Conservation (phyloP, 345 rosid genomes). For the Euphorbia pulcherrima region DNA sequence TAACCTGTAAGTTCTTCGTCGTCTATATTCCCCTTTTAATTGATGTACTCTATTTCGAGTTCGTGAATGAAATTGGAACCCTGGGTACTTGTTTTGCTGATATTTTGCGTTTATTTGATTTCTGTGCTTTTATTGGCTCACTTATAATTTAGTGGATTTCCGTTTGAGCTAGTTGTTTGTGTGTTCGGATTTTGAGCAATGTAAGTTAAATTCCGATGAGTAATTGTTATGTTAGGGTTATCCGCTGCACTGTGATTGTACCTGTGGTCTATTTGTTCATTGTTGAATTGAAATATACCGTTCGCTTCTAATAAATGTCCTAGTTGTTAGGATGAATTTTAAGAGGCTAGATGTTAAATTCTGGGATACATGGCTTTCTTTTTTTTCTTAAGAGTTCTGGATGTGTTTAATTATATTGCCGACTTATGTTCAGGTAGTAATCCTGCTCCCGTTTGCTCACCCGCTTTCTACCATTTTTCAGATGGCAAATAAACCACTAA, state of each 20-base stretch:
- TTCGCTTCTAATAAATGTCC: background rate
- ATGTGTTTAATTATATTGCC: background rate
- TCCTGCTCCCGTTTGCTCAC: background rate
- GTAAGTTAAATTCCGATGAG: background rate
- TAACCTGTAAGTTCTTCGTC: background rate
- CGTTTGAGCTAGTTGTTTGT: background rate
- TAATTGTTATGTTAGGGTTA: background rate
- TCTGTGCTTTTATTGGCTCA: background rate
- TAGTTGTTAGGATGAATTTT: background rate
- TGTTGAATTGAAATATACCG: background rate
- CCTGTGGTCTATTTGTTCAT: background rate
- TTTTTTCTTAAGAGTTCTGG: background rate
- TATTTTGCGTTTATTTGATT: background rate
- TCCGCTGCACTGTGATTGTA: background rate
- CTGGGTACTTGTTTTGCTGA: background rate
- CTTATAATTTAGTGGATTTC: background rate
- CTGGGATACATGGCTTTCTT: background rate
- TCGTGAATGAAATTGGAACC: background rate
- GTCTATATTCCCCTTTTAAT: background rate
- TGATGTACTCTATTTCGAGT: background rate
- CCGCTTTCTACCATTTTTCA: constrained; percentile 6
- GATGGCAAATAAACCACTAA: constrained; percentile 69
- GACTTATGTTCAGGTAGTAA: background rate
- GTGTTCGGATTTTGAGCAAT: background rate
- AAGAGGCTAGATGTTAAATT: background rate